phyloP scores from a whole-genome alignment of 2,329 filamentous ascomycete genomes.

The Plenodomus lindquistii region DNA sequence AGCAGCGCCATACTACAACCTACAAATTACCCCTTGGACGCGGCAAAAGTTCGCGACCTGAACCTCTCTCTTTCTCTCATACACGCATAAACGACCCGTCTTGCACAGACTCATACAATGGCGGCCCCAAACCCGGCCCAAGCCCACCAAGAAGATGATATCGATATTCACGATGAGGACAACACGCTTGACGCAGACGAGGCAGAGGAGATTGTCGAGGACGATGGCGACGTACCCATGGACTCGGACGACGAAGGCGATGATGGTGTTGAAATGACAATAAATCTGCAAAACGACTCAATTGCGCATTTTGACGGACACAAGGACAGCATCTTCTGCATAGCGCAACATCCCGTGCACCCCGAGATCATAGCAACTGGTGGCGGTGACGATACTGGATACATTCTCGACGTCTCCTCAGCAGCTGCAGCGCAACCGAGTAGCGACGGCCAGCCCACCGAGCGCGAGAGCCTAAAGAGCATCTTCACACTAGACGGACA shows the following conservation, averaged over 20 bases:
- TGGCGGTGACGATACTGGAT: constrained; percentile 82
- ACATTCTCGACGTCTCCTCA: constrained; percentile 78
- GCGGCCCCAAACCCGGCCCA: constrained; percentile 29
- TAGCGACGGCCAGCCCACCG: constrained; percentile 55
- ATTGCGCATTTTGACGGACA: constrained; percentile 89
- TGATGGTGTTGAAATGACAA: constrained; percentile 62
- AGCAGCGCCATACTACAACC: constrained; percentile 22
- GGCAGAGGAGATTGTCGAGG: constrained; percentile 72
- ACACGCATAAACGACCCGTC: neutral
- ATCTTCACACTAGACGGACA: constrained; percentile 85
- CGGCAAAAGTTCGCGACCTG: no score
- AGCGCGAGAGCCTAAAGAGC: constrained; percentile 63
- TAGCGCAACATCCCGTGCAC: constrained; percentile 85
- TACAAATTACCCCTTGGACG: constrained; percentile 13
- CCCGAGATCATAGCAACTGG: constrained; percentile 83
- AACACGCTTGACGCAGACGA: constrained; percentile 78
- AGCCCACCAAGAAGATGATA: constrained; percentile 35
- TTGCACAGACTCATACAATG: constrained; percentile 14
- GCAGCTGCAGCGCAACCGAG: constrained; percentile 66
- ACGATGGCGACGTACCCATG: constrained; percentile 76
- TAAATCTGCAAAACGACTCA: constrained; percentile 88
- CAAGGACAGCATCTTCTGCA: constrained; percentile 90
- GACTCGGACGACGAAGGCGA: constrained; percentile 70
- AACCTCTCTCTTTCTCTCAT: neutral
- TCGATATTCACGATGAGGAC: constrained; percentile 63